Conservation (phyloP, 2,329 filamentous ascomycete species). For the Cladophialophora psammophila region DNA sequence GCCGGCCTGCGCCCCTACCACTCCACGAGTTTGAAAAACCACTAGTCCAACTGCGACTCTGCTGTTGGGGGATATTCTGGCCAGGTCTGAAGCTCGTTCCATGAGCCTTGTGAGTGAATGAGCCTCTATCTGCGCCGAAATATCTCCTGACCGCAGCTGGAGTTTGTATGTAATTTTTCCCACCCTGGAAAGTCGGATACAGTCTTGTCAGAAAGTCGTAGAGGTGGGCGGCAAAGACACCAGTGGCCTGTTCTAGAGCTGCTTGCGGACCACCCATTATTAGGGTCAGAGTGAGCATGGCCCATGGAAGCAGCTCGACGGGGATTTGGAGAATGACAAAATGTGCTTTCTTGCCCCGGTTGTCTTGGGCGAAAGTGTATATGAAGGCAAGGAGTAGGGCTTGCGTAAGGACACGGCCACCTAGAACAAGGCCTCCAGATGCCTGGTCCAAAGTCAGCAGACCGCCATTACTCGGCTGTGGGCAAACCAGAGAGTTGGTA, state of each 20-base stretch:
- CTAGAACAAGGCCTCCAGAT: constrained; percentile 50
- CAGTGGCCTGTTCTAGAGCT: constrained; percentile 72
- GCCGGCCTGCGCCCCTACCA: constrained; percentile 50
- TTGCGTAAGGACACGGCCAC: constrained; percentile 47
- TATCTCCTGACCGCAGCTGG: constrained; percentile 74
- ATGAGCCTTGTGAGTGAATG: constrained; percentile 58
- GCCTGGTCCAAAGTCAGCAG: constrained; percentile 47
- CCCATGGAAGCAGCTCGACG: constrained; percentile 79
- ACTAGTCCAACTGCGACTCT: constrained; percentile 39
- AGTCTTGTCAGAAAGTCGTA: constrained; percentile 89
- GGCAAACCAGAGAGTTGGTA: constrained; percentile 14
- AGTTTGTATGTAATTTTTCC: constrained; percentile 76
- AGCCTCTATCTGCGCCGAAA: constrained; percentile 61
- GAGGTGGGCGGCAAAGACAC: constrained; percentile 85
- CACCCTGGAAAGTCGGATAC: constrained; percentile 88
- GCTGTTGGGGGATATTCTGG: constrained; percentile 36
- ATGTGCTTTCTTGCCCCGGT: constrained; percentile 75
- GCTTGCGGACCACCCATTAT: constrained; percentile 67
- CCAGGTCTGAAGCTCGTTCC: constrained; percentile 66
- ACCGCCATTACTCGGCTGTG: background rate
- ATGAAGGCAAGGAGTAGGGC: constrained; percentile 79
- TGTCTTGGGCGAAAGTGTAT: constrained; percentile 87
- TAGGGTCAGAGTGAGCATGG: constrained; percentile 77
- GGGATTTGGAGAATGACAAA: constrained; percentile 87
- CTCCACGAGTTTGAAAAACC: constrained; percentile 56